Percentiles rank a stretch among this genome's conserved stretches.
phyloP scores from a whole-genome alignment of 768 basidiomycete species.

The Tylopilus cervinicoccineus region DNA sequence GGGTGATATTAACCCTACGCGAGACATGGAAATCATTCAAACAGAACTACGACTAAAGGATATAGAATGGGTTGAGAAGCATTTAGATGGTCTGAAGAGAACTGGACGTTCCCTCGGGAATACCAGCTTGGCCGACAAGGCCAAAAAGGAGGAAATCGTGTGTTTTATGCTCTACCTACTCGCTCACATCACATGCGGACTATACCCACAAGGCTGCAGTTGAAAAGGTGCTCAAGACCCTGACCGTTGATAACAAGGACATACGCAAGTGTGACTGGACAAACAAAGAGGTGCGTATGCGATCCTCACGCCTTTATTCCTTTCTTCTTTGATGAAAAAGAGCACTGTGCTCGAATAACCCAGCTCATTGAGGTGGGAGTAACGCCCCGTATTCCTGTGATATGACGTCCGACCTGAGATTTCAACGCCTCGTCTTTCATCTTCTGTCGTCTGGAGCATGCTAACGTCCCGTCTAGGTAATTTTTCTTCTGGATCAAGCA shows the following conservation, averaged over 20 bases:
- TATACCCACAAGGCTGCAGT: slow-evolving; percentile 58
- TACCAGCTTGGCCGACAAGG: slow-evolving; percentile 84
- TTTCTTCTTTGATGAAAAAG: slow-evolving; percentile 62
- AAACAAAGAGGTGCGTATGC: slow-evolving; percentile 84
- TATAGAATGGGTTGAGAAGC: slow-evolving; percentile 97
- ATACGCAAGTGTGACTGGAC: slow-evolving; percentile 92
- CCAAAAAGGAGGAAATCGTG: slow-evolving; percentile 94
- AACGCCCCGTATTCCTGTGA: slow-evolving; percentile 80
- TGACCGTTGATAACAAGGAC: slow-evolving; percentile 82
- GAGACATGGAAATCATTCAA: slow-evolving; percentile 97
- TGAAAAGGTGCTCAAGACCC: slow-evolving; percentile 77
- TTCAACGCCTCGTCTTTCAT: slow-evolving; percentile 3
- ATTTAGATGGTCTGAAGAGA: slow-evolving; percentile 76
- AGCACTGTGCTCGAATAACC: slow-evolving; percentile 80
- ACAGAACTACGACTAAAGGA: slow-evolving; percentile 95
- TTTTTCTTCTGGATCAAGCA: slow-evolving; percentile 47
- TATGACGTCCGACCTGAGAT: slow-evolving; percentile 48
- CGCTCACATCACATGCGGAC: slow-evolving; percentile 9
- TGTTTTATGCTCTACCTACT: slow-evolving; percentile 22
- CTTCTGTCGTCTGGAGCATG: not conserved
- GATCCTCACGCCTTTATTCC: slow-evolving; percentile 1
- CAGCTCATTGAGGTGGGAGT: slow-evolving; percentile 96
- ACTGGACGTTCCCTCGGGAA: slow-evolving; percentile 66
- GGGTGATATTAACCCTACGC: slow-evolving; percentile 91
- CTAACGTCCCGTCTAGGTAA: slow-evolving; percentile 23